These are phyloP conservation scores for Trametes sanguinea DNA, from an alignment of 768 basidiomycete genomes.

Conservation along the genomic window DNA sequence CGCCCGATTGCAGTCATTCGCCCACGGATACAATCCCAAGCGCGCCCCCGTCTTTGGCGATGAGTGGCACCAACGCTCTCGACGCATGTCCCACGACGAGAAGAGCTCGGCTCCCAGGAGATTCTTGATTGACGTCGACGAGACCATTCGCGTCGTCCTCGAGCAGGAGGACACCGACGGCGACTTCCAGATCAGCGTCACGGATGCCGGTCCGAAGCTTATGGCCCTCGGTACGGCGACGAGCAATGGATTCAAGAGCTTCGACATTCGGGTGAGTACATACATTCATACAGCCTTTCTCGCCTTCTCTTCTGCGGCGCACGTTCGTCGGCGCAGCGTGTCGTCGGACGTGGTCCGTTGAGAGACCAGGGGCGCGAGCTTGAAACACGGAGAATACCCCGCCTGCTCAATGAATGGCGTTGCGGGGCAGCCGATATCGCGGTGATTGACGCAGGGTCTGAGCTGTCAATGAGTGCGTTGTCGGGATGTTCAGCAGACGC, in stretches of 20 bases:
- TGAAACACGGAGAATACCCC: neutral
- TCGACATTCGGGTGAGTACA: conserved; percentile 82
- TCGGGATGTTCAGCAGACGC: conserved; percentile 3
- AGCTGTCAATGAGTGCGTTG: conserved; percentile 17
- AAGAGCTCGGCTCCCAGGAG: conserved; percentile 81
- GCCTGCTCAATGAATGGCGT: neutral
- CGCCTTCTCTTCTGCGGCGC: neutral
- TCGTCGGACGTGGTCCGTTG: neutral
- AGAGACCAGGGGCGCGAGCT: neutral
- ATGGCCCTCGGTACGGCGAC: conserved; percentile 95
- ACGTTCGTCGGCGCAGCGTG: neutral
- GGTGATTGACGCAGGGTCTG: neutral
- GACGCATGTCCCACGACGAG: conserved; percentile 93
- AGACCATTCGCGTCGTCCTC: conserved; percentile 93
- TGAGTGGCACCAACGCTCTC: conserved; percentile 68
- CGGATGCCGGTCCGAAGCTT: conserved; percentile 95
- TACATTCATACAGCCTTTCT: neutral
- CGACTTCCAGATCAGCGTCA: conserved; percentile 95
- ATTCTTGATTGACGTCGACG: conserved; percentile 96
- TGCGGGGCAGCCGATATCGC: conserved; percentile 5
- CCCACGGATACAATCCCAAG: conserved; percentile 58
- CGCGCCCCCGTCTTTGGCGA: conserved; percentile 73
- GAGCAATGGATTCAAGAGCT: conserved; percentile 96
- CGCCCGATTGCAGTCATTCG: conserved; percentile 26
- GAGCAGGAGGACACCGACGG: conserved; percentile 98